Conservation (phyloP, 1,284 basidiomycete genomes). For the Cerioporus squamosus region DNA sequence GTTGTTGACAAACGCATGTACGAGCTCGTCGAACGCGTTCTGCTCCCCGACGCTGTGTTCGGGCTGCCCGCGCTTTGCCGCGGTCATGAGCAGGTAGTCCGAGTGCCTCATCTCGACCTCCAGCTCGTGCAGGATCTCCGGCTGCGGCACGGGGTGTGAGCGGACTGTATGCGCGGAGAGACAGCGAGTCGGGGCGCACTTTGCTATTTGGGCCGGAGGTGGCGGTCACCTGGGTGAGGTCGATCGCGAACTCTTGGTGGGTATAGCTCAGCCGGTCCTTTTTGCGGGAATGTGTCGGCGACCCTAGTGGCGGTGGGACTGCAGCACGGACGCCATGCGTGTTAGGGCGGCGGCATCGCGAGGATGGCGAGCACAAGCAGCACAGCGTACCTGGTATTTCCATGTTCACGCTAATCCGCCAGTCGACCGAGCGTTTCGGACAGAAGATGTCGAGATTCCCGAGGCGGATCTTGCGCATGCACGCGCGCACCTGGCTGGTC, state of each 20-base stretch:
- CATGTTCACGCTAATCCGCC: conserved; percentile 88
- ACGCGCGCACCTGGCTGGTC: conserved; percentile 65
- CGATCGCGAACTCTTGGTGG: conserved; percentile 91
- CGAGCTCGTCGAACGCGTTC: conserved; percentile 78
- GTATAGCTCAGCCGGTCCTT: conserved; percentile 94
- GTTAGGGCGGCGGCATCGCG: neutral
- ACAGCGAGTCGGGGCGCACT: conserved; percentile 52
- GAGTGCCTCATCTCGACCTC: conserved; percentile 74
- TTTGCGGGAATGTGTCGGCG: conserved; percentile 62
- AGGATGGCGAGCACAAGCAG: too few relatives aligned
- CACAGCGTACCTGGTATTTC: conserved; percentile 80
- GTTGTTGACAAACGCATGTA: conserved; percentile 82
- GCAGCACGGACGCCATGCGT: neutral
- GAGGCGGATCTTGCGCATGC: conserved; percentile 81
- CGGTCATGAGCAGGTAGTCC: conserved; percentile 60
- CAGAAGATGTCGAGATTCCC: conserved; percentile 89
- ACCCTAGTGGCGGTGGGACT: conserved; percentile 67
- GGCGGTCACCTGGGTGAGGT: conserved; percentile 90
- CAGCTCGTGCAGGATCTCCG: conserved; percentile 70
- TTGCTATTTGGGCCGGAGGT: conserved; percentile 46
- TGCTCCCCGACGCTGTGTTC: conserved; percentile 62
- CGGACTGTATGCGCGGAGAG: conserved; percentile 6
- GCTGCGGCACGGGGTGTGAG: conserved; percentile 41
- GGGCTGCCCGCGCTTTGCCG: conserved; percentile 60
- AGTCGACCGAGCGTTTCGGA: conserved; percentile 86